Base-by-base conservation (phyloP, 2,329 filamentous ascomycete species). In the Monilinia aucupariae region DNA sequence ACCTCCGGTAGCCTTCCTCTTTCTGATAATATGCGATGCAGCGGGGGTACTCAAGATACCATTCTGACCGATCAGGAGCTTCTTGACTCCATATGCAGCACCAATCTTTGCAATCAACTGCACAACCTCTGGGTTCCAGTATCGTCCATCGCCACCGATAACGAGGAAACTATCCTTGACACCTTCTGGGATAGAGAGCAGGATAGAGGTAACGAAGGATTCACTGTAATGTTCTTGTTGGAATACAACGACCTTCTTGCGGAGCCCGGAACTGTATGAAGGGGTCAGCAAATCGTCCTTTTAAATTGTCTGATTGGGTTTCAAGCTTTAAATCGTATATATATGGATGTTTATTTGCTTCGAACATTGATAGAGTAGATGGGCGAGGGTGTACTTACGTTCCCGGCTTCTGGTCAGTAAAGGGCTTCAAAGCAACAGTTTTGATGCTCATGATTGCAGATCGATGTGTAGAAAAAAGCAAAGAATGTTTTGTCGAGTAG, bases 171-270 rank as follows among this genome's bases (percentile, higher is more conserved):
- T 71, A 34, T 86, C 92, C 74, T 97, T 80, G 61, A 82, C 92
- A 67, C 94, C 94, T 78, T 99, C 94, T 39, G 94, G 94, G 72
- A 99, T 99, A 59, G 94, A 96, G 66, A 96, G 86, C 70, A 99
- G 85, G 75, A 97, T 96, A 77, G 91, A 93, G 68, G 93, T 84
- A 70, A 99, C 85, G 77, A 99, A 99, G 59, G 93, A 87, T 80
- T 99, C 94, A 78, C 91, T 92, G 84, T 99, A 99, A 80, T 99
- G 85, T 65, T 87, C 82, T 78, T 97, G 83, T 78, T 99, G 91
- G 83, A 99, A 99, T 76, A 96, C 90, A 74, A 91, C 92, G 80
- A 97, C 94, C 86, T 96, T 97, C 81, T 99, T 99, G 69, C 94
- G 92, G 77, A 99, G 91, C 78, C 94, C 94, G 70, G 94, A 99